Base-by-base conservation (phyloP, 2,329 filamentous ascomycete species). In the Botrytis byssoidea region DNA sequence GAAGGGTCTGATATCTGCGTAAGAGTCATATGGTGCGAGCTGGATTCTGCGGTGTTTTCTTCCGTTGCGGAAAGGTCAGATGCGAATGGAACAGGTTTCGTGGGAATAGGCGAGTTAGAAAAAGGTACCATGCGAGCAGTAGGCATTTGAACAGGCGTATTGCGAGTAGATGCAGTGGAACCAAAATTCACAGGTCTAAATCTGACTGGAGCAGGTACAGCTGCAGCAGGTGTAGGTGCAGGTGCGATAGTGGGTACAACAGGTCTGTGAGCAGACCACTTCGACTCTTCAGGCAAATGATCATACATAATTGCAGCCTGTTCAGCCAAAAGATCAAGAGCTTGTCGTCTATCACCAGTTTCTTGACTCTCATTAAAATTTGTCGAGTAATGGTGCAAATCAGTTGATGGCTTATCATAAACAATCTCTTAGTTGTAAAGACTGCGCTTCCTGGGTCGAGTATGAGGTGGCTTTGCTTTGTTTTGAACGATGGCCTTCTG, bases 281-380 rank as follows among this genome's bases (percentile, higher is more conserved):
- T 57, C 20, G 22, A n/a, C 29, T 20, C 18, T 57, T 68, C 18
- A 25, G 48, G 35, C 5, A 68, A 29, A 14, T 68, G n/a, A 25
- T 25, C n/a, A 57, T 57, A 32, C 66, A 57, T 32, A 0, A 68
- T 42, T 12, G 48, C 37, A 3, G 35, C 66, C 37, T 68, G 66
- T 10, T 68, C 48, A 42, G 66, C 35, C 8, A 68, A 8, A 25
- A 37, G n/a, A 68, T 68, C 48, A 42, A 68, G 66, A 18, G 66
- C 66, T 57, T 68, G 18, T 42, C 8, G 16, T 20, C 25, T 55
- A 29, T 35, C 9, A 5, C 66, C 48, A 16, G 18, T 7, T 32
- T 3, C 1, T 16, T 40, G 48, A 9, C 4, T 57, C 16, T 25
- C 1, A 1, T 57, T 57, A 18, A 22, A 25, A 20, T 8, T 25